Evolutionary conservation across 2,329 filamentous ascomycete species (phyloP), one percentile per base, ranked within the genome.

Genomic region (Cercospora brassicicola): DNA sequence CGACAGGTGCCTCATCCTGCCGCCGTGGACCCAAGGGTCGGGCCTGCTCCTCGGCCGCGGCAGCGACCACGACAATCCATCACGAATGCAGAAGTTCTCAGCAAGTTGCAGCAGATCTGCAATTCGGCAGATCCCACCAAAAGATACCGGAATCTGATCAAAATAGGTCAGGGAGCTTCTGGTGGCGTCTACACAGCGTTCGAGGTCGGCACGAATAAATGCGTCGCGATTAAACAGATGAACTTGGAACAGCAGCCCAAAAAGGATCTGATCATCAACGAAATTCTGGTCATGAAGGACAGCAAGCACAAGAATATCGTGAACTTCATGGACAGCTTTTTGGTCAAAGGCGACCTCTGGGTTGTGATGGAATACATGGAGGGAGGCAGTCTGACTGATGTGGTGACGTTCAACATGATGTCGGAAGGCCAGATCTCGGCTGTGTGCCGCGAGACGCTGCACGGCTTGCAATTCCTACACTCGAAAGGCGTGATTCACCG

Each of bases 351-450:
- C 53, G 95, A 98, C 79, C 84, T 99, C 31, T 99, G 95, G 95
- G 95, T 99, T 1, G 93, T 98, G 36, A 99, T 99, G 95, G 95
- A 99, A 82, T 99, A 94, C 77, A 99, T 99, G 95, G 94, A 99
- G 80, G 95, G 95, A 68, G 95, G 95, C 71, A 97, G 93, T 81
- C 84, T 99, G 78, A 99, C 95, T 10, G 95, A 99, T 80, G 95
- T 99, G 64, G 95, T 99, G 66, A 99, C 95, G 3, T 98, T 96
- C 82, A 98, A 98, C 82, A 96, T 98, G 77, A 98, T 99, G 95
- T 94, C 91, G 7, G 95, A 99, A 80, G 93, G 92, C 2, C 95
- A 98, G 81, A 98, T 99, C 77, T 94, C 95, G 9, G 93, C 94
- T 2, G 94, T 99, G 20, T 98, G 94, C 81, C 87, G 93, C 76